These are phyloP conservation scores for Metschnikowia baotianmanensis DNA, from an alignment of 805 yeast genomes.

Conservation along the genomic window DNA sequence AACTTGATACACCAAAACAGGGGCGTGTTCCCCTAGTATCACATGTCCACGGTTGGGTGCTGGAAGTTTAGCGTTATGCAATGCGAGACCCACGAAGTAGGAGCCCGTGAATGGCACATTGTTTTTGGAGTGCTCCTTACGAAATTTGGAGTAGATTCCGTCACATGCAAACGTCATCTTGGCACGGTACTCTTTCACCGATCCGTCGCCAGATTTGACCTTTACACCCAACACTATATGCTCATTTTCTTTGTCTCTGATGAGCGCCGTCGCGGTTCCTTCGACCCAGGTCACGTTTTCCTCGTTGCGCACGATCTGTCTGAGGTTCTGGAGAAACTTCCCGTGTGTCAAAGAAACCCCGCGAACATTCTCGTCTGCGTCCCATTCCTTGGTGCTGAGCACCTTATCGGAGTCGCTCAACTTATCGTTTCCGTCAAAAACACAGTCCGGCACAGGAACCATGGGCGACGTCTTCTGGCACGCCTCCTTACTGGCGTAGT, in stretches of 20 bases:
- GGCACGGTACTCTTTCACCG: constrained; percentile 41
- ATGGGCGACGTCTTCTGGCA: constrained; percentile 42
- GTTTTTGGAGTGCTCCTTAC: constrained; percentile 64
- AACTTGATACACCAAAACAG: constrained; percentile 85
- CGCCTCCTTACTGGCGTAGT: constrained; percentile 64
- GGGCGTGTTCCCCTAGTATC: constrained; percentile 80
- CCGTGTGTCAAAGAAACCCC: constrained; percentile 97
- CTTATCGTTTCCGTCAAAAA: constrained; percentile 58
- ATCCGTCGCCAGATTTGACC: constrained; percentile 46
- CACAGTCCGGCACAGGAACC: constrained; percentile 54
- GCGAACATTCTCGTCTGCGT: constrained; percentile 50
- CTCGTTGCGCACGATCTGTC: constrained; percentile 66
- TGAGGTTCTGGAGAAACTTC: constrained; percentile 71
- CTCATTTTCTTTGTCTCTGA: constrained; percentile 50
- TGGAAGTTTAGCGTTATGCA: constrained; percentile 75
- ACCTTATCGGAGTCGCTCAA: constrained; percentile 43
- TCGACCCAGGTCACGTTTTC: constrained; percentile 74
- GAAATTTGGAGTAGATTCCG: constrained; percentile 91
- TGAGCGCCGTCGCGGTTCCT: constrained; percentile 74
- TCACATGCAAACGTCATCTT: constrained; percentile 79
- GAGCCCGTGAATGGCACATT: constrained; percentile 71
- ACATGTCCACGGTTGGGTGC: constrained; percentile 83
- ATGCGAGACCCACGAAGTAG: constrained; percentile 81
- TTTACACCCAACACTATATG: constrained; percentile 71
- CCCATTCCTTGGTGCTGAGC: constrained; percentile 52